Conservation (phyloP, 2,329 filamentous ascomycete species). For the Pezicula neosporulosa region DNA sequence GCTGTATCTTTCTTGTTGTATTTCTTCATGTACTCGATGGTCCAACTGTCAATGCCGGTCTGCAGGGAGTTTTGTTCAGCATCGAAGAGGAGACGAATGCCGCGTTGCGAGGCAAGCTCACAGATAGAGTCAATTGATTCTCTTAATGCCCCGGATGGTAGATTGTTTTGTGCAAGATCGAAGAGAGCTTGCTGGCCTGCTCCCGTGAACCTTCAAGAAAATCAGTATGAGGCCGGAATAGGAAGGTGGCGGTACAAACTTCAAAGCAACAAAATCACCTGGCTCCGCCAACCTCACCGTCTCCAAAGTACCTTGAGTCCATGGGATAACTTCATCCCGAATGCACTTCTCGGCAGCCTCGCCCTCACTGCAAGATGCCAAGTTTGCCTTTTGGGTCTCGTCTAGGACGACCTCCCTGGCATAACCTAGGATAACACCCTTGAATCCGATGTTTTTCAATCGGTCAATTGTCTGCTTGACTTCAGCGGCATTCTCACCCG, state of each 20-base stretch:
- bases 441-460: constrained; percentile 73
- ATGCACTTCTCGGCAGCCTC: constrained; percentile 46
- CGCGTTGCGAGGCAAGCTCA: constrained; percentile 62
- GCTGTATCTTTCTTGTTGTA: constrained; percentile 65
- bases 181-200: constrained; percentile 72
- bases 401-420: constrained; percentile 75
- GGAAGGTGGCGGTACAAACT: constrained; percentile 31
- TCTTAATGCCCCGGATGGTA: constrained; percentile 61
- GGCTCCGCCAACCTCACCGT: constrained; percentile 56
- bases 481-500: constrained; percentile 69
- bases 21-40: constrained; percentile 68
- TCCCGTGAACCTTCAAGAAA: constrained; percentile 63
- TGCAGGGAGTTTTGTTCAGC: constrained; percentile 82
- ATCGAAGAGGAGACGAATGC: constrained; percentile 76
- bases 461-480: constrained; percentile 61
- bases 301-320: constrained; percentile 71
- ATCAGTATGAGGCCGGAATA: not conserved
- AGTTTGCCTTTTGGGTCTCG: constrained; percentile 44
- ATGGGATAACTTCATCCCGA: constrained; percentile 61
- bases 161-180: constrained; percentile 58
- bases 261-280: constrained; percentile 52
- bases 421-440: constrained; percentile 81
- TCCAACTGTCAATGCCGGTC: constrained; percentile 78
- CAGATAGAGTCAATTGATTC: constrained; percentile 73
- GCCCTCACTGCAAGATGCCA: constrained; percentile 41